Conservation (phyloP, 169 alveolate genomes). For the Babesia caballi region DNA sequence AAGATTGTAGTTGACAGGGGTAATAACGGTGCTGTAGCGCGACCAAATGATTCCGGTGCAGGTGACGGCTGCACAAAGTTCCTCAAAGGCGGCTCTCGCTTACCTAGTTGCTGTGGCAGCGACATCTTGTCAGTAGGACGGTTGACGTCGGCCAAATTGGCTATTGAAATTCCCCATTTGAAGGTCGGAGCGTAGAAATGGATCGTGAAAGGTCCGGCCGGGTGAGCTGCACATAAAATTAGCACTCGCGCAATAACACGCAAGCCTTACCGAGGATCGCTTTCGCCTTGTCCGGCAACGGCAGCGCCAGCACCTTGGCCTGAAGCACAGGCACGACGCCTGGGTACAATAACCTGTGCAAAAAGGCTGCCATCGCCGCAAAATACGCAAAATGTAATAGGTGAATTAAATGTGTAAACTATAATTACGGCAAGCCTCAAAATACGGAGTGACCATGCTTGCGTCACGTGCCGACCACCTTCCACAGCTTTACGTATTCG, state of each 20-base stretch:
- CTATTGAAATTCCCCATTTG: constrained; percentile 90
- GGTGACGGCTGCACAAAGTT: constrained; percentile 67
- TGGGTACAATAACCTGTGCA: constrained; percentile 55
- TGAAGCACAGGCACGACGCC: constrained; percentile 61
- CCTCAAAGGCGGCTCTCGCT: background rate
- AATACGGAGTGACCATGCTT: too few relatives aligned
- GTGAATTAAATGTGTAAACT: background rate
- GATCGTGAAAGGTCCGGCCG: constrained; percentile 92
- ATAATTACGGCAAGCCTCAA: background rate
- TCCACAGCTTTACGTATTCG: constrained; percentile 72
- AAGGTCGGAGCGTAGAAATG: constrained; percentile 93
- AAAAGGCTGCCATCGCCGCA: constrained; percentile 17
- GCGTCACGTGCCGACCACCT: constrained; percentile 9
- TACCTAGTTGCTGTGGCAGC: constrained; percentile 85
- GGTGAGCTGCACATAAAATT: constrained; percentile 64
- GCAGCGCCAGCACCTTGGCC: constrained; percentile 58
- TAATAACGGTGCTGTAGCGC: constrained; percentile 74
- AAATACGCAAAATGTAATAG: too few relatives aligned
- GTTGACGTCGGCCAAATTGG: constrained; percentile 85
- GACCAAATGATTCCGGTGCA: constrained; percentile 80
- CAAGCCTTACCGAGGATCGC: constrained; percentile 22
- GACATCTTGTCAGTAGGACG: constrained; percentile 85
- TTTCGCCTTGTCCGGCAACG: constrained; percentile 55
- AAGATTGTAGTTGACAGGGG: constrained; percentile 75
- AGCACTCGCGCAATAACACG: background rate